Evolutionary conservation across 1,284 basidiomycete genomes (phyloP).

Genomic region (Fomitopsis betulina): DNA sequence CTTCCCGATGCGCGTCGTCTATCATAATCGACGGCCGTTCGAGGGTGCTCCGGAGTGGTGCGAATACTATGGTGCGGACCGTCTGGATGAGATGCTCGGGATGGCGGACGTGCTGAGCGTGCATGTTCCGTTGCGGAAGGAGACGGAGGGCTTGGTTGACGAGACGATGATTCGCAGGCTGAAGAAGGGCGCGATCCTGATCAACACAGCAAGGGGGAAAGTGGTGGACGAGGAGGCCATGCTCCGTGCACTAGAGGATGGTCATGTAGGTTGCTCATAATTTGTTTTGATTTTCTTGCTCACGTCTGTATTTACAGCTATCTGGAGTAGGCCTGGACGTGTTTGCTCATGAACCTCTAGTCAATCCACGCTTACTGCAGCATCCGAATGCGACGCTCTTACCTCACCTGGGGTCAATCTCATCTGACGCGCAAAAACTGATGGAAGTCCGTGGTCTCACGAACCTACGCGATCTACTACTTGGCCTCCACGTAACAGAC

Average conservation of each 20-base stretch:
- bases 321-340: slow-evolving; percentile 86
- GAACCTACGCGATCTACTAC: slow-evolving; percentile 68
- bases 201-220: slow-evolving; percentile 90
- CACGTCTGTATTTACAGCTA: slow-evolving; percentile 43
- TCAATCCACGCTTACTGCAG: slow-evolving; percentile 76
- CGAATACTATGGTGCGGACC: slow-evolving; percentile 60
- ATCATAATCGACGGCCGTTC: slow-evolving; percentile 67
- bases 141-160: slow-evolving; percentile 77
- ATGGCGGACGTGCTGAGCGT: slow-evolving; percentile 81
- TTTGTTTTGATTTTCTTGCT: not conserved
- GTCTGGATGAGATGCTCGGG: slow-evolving; percentile 68
- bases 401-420: slow-evolving; percentile 91
- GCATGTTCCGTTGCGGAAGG: slow-evolving; percentile 65
- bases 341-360: slow-evolving; percentile 82
- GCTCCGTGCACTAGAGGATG: slow-evolving; percentile 79
- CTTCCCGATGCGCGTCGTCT: slow-evolving; percentile 86
- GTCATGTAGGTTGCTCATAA: slow-evolving; percentile 58
- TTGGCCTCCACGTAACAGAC: slow-evolving; percentile 58
- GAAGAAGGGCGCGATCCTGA: slow-evolving; percentile 78
- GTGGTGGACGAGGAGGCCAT: slow-evolving; percentile 86
- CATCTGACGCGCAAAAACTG: slow-evolving; percentile 72
- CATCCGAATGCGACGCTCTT: slow-evolving; percentile 82
- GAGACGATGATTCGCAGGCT: slow-evolving; percentile 76
- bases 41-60: slow-evolving; percentile 65
- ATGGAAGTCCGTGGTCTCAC: slow-evolving; percentile 82